Evolutionary conservation across 768 basidiomycete species (phyloP).

Genomic region (Sporobolomyces roseus): DNA sequence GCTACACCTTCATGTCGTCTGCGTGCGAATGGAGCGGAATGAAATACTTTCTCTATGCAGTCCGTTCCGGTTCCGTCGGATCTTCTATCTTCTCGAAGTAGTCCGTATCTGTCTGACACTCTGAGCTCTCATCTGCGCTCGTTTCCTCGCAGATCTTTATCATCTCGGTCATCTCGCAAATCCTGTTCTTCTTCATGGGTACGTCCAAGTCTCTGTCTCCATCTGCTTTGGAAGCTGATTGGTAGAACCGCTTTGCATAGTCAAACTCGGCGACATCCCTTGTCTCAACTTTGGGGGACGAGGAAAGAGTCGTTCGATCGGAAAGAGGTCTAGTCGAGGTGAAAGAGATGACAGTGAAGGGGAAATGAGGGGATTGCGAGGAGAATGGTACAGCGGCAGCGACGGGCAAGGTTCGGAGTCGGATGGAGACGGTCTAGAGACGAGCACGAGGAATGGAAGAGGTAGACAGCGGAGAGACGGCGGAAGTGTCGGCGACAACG

Average conservation of each 20-base stretch:
- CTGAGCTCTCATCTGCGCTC: too few relatives aligned
- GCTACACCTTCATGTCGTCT: not conserved
- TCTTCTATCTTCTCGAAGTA: too few relatives aligned
- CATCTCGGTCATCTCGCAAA: not conserved
- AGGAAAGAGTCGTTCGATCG: not conserved
- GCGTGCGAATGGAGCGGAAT: not conserved
- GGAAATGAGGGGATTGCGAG: not conserved
- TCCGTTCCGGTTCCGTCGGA: not conserved
- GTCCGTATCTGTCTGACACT: not conserved
- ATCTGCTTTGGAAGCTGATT: too few relatives aligned
- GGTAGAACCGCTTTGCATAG: too few relatives aligned
- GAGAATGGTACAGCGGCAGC: not conserved
- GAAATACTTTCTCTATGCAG: not conserved
- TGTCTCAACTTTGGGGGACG: not conserved
- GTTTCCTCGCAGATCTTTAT: not conserved
- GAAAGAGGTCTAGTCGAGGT: not conserved
- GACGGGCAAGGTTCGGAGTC: not conserved
- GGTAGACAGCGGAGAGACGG: not conserved
- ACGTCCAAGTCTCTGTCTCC: not conserved
- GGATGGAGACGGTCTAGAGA: not conserved
- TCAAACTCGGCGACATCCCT: not conserved
- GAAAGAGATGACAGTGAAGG: not conserved
- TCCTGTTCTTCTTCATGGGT: not conserved
- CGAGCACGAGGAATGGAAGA: not conserved
- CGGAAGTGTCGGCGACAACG: too few relatives aligned